These are phyloP conservation scores for Taphrina populina DNA, from an alignment of 1,139 yeast genomes.

Conservation along the genomic window DNA sequence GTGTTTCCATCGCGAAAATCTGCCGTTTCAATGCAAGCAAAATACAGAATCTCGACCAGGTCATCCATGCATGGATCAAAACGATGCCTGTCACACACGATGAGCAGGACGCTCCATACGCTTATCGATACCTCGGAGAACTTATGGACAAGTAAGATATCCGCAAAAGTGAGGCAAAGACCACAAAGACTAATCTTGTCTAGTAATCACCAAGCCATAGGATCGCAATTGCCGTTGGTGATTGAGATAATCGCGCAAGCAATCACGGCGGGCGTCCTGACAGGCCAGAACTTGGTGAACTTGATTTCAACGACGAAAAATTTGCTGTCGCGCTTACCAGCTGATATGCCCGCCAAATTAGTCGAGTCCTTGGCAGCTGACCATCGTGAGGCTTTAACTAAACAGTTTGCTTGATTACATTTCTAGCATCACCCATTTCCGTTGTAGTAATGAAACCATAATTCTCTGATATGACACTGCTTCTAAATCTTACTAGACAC, in stretches of 20 bases:
- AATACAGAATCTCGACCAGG: slow-evolving; percentile 57
- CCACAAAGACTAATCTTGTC: slow-evolving; percentile 41
- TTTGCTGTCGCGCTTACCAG: slow-evolving; percentile 17
- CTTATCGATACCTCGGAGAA: slow-evolving; percentile 72
- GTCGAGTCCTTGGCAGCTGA: not conserved
- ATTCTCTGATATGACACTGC: too few species aligned
- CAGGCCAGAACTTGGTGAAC: slow-evolving; percentile 36
- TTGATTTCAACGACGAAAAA: slow-evolving; percentile 8
- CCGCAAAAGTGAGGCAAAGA: not conserved
- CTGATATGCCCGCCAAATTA: slow-evolving; percentile 5
- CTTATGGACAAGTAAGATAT: slow-evolving; percentile 55
- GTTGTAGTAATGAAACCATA: too few species aligned
- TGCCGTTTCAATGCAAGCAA: slow-evolving; percentile 46
- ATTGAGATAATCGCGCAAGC: slow-evolving; percentile 79
- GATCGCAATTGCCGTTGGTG: slow-evolving; percentile 59
- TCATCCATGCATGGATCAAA: slow-evolving; percentile 73
- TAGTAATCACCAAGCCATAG: slow-evolving; percentile 57
- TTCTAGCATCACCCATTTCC: too few species aligned
- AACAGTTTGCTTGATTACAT: slow-evolving; percentile 1
- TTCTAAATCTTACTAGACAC: too few species aligned
- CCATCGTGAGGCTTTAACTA: slow-evolving; percentile 11
- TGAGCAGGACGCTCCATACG: slow-evolving; percentile 85
- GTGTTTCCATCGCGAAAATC: slow-evolving; percentile 80
- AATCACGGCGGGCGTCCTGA: slow-evolving; percentile 62
- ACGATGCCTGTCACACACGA: slow-evolving; percentile 81